These are phyloP conservation scores for Aspergillus persii DNA, from an alignment of 2,329 filamentous ascomycete species.

Conservation along the genomic window DNA sequence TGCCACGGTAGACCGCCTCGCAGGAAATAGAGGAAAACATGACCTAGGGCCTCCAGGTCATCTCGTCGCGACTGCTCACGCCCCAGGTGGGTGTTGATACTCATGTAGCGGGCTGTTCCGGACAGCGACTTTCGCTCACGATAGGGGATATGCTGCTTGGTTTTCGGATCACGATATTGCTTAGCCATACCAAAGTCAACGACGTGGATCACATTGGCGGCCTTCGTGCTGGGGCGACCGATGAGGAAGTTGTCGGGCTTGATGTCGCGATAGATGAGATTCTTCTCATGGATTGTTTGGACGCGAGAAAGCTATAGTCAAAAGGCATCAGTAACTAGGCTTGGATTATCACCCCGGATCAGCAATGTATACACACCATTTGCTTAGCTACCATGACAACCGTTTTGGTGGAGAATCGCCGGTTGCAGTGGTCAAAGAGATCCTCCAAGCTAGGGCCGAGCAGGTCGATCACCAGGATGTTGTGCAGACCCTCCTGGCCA, in stretches of 20 bases:
- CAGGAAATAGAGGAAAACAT: constrained; percentile 70
- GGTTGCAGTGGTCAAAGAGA: constrained; percentile 94
- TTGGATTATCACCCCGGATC: not conserved
- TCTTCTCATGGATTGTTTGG: constrained; percentile 95
- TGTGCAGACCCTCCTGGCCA: constrained; percentile 95
- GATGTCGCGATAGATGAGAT: constrained; percentile 98
- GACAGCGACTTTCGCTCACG: constrained; percentile 95
- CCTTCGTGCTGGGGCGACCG: constrained; percentile 84
- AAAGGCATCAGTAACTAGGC: constrained; percentile 18
- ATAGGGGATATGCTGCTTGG: constrained; percentile 98
- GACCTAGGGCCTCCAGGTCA: constrained; percentile 80
- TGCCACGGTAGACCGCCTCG: constrained; percentile 66
- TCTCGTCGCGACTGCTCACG: constrained; percentile 94
- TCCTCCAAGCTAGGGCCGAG: constrained; percentile 94
- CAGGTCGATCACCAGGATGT: constrained; percentile 96
- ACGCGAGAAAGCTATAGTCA: constrained; percentile 73
- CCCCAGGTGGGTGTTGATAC: constrained; percentile 97
- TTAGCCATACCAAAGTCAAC: constrained; percentile 99
- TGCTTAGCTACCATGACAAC: constrained; percentile 99
- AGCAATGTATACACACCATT: constrained; percentile 62
- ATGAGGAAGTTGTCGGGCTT: constrained; percentile 99
- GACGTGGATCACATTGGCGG: constrained; percentile 97
- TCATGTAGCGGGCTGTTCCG: constrained; percentile 97
- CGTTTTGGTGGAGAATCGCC: constrained; percentile 93
- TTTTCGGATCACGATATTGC: constrained; percentile 97